Percentiles rank a stretch among this genome's conserved stretches.
Evolutionary conservation across 306 rosid genomes (phyloP).

Genomic region (Rubus idaeus): DNA sequence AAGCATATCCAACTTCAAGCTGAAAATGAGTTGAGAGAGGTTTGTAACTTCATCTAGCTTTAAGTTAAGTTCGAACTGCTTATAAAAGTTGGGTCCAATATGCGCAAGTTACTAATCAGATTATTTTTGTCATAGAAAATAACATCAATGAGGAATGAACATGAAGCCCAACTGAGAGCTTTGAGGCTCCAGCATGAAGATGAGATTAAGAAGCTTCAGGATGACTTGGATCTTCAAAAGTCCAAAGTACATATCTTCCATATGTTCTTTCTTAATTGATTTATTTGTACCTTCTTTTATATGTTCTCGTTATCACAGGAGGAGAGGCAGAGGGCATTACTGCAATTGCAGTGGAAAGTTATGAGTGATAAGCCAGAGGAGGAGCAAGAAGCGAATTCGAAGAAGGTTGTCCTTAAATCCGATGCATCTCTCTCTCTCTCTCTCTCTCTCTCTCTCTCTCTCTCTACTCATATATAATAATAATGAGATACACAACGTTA

Average conservation of each 20-base stretch:
- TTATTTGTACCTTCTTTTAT: slow-evolving; percentile 10
- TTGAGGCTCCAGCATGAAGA: slow-evolving; percentile 80
- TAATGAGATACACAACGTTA: not conserved
- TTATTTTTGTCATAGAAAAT: slow-evolving; percentile 52
- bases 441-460: no score
- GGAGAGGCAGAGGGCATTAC: slow-evolving; percentile 88
- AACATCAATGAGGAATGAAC: slow-evolving; percentile 59
- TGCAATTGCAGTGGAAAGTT: slow-evolving; percentile 97
- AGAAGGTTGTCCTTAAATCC: slow-evolving; percentile 52
- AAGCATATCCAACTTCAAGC: slow-evolving; percentile 59
- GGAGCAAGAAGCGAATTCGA: slow-evolving; percentile 83
- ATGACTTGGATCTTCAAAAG: slow-evolving; percentile 84
- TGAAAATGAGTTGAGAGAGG: slow-evolving; percentile 85
- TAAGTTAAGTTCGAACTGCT: slow-evolving; percentile 1
- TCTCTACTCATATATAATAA: not conserved
- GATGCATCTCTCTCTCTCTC: slow-evolving; percentile 17
- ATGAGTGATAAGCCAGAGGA: slow-evolving; percentile 86
- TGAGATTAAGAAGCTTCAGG: slow-evolving; percentile 77
- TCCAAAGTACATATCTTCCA: slow-evolving; percentile 60
- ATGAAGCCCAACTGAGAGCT: slow-evolving; percentile 75
- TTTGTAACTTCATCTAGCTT: slow-evolving; percentile 20
- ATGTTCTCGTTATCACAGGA: slow-evolving; percentile 52
- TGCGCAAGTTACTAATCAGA: slow-evolving; percentile 22
- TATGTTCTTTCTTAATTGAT: slow-evolving; percentile 16
- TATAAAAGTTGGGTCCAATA: not conserved